Conservation (phyloP, 2,329 filamentous ascomycete genomes). For the Diplodia seriata region DNA sequence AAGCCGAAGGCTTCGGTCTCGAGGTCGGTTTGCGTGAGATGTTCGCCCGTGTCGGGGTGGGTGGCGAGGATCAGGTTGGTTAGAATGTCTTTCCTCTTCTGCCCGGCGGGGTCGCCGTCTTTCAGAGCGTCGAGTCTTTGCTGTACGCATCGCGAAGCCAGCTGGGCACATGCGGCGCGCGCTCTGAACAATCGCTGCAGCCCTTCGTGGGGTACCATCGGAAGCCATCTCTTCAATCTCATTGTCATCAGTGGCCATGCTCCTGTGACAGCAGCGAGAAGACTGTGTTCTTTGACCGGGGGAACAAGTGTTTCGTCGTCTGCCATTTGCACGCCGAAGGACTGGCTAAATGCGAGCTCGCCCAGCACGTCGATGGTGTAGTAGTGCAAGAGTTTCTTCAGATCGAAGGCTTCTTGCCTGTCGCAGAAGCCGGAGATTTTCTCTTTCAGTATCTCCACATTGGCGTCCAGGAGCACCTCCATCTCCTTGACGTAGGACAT, state of each 20-base stretch:
- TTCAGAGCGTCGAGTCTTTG: constrained; percentile 3
- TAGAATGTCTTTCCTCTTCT: constrained; percentile 45
- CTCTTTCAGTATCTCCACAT: constrained; percentile 41
- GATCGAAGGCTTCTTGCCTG: constrained; percentile 38
- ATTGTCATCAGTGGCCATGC: constrained; percentile 9
- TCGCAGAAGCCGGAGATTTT: constrained; percentile 35
- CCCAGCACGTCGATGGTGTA: constrained; percentile 41
- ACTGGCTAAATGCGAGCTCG: constrained; percentile 44
- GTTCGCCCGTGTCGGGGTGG: constrained; percentile 47
- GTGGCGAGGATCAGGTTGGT: constrained; percentile 48
- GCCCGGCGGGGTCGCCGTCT: constrained; percentile 5
- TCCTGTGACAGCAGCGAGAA: constrained; percentile 3
- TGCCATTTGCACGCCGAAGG: constrained; percentile 42
- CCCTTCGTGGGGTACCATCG: not conserved
- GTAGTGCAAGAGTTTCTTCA: constrained; percentile 43
- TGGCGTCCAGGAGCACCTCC: constrained; percentile 45
- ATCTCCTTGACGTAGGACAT: constrained; percentile 46
- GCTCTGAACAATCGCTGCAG: constrained; percentile 14
- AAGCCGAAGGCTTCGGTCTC: constrained; percentile 50
- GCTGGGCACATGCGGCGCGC: not conserved
- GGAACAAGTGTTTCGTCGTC: constrained; percentile 42
- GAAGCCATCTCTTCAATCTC: constrained; percentile 14
- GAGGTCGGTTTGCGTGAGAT: constrained; percentile 42
- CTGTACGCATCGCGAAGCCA: constrained; percentile 4
- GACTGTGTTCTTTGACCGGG: constrained; percentile 45